phyloP scores from a whole-genome alignment of 345 rosid genomes.

The Ricinus communis region DNA sequence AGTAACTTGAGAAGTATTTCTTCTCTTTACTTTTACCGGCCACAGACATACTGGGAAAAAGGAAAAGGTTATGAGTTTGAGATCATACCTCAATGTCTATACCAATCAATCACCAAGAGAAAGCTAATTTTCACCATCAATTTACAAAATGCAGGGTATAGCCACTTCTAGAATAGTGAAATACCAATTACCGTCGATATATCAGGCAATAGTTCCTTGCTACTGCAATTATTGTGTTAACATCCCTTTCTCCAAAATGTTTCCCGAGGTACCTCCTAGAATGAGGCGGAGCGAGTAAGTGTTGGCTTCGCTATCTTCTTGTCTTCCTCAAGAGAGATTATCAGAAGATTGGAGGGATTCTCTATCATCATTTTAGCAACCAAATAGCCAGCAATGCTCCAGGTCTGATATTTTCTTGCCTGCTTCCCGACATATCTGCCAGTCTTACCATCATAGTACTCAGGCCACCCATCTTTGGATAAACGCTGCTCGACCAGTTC shows the following conservation, averaged over 20 bases:
- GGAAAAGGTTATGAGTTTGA: neutral
- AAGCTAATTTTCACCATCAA: neutral
- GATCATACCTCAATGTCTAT: neutral
- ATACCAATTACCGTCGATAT: neutral
- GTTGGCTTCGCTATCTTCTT: constrained; percentile 19
- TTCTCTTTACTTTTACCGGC: neutral
- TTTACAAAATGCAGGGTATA: neutral
- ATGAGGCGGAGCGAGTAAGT: constrained; percentile 18
- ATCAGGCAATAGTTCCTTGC: neutral
- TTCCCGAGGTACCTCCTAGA: neutral
- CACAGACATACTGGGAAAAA: neutral
- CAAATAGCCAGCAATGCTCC: constrained; percentile 26
- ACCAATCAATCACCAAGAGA: neutral
- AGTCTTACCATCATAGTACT: constrained; percentile 23
- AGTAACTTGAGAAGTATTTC: no score
- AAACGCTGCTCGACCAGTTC: constrained; percentile 21
- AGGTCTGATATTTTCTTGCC: constrained; percentile 23
- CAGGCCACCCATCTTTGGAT: constrained; percentile 24
- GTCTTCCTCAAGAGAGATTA: constrained; percentile 29
- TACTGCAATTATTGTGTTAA: neutral
- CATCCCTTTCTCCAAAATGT: neutral
- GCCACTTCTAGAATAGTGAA: neutral
- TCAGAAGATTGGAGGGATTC: constrained; percentile 19
- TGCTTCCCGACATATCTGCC: constrained; percentile 25
- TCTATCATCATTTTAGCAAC: constrained; percentile 27